Evolutionary conservation across 148 eudicot species (phyloP).

Genomic region (Persicaria tinctoria): DNA sequence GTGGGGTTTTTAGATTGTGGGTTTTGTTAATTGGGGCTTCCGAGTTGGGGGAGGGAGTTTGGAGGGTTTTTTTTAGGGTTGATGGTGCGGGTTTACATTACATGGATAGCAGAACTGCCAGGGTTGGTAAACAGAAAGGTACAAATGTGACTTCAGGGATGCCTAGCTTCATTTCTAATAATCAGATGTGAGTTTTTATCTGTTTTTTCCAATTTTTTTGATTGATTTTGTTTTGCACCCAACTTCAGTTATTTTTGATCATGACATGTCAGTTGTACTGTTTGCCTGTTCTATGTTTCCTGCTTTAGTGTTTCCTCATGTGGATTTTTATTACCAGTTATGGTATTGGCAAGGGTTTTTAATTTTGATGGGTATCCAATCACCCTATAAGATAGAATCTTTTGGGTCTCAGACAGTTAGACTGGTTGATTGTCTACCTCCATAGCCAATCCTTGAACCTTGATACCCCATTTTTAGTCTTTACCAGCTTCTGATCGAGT

Average conservation of each 20-base stretch:
- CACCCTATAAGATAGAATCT: neutral
- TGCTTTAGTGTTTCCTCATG: neutral
- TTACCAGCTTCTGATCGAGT: neutral
- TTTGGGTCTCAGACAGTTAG: neutral
- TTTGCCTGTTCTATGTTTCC: neutral
- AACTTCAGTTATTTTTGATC: neutral
- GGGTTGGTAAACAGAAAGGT: constrained; percentile 28
- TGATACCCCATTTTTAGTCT: neutral
- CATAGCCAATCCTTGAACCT: neutral
- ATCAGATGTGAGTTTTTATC: constrained; percentile 32
- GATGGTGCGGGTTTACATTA: constrained; percentile 18
- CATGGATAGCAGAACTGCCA: constrained; percentile 29
- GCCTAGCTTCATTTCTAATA: constrained; percentile 21
- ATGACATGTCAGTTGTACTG: neutral
- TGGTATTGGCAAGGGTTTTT: neutral
- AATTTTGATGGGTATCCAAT: neutral
- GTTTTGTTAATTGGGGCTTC: neutral
- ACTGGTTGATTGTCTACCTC: neutral
- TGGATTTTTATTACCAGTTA: neutral
- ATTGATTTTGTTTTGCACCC: neutral
- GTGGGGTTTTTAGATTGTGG: neutral
- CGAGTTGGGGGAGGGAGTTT: neutral
- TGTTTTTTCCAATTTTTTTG: neutral
- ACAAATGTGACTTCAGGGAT: constrained; percentile 20
- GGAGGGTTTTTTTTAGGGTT: neutral